phyloP scores from a whole-genome alignment of 768 basidiomycete genomes.

The Holtermannia corniformis region DNA sequence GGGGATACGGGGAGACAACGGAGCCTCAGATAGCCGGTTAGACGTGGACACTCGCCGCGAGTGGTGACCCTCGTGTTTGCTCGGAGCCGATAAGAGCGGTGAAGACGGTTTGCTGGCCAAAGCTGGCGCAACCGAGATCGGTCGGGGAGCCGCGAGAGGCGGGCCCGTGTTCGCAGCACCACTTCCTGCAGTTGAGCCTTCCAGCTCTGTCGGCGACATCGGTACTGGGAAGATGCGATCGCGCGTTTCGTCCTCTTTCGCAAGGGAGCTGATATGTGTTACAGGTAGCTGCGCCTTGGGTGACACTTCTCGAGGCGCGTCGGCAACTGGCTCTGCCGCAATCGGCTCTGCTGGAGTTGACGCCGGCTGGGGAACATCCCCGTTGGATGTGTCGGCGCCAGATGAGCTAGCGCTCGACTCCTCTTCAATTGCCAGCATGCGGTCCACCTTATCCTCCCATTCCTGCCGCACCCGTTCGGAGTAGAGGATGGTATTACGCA shows the following conservation, averaged over 20 bases:
- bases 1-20: conserved; percentile 78
- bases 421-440: conserved; percentile 54
- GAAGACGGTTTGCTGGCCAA: conserved; percentile 9
- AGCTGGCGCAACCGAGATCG: conserved; percentile 51
- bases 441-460: conserved; percentile 83
- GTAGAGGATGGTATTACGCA: conserved; percentile 95
- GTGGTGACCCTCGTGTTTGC: conserved; percentile 13
- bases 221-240: neutral
- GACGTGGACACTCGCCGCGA: conserved; percentile 22
- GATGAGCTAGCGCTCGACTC: conserved; percentile 48
- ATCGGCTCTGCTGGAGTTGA: neutral
- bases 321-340: conserved; percentile 34
- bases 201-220: neutral
- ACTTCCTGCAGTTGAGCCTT: neutral
- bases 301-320: conserved; percentile 29
- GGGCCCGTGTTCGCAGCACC: too few species aligned
- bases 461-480: conserved; percentile 94
- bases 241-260: too few species aligned
- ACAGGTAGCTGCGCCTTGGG: conserved; percentile 35
- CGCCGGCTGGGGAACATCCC: neutral
- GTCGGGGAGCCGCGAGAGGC: conserved; percentile 23
- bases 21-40: conserved; percentile 41
- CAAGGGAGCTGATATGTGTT: too few species aligned
- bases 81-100: conserved; percentile 15
- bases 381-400: conserved; percentile 30